These are phyloP conservation scores for Anthoceros angustus DNA, from an alignment of 225 moss, liverwort and hornwort genomes.

Conservation along the genomic window DNA sequence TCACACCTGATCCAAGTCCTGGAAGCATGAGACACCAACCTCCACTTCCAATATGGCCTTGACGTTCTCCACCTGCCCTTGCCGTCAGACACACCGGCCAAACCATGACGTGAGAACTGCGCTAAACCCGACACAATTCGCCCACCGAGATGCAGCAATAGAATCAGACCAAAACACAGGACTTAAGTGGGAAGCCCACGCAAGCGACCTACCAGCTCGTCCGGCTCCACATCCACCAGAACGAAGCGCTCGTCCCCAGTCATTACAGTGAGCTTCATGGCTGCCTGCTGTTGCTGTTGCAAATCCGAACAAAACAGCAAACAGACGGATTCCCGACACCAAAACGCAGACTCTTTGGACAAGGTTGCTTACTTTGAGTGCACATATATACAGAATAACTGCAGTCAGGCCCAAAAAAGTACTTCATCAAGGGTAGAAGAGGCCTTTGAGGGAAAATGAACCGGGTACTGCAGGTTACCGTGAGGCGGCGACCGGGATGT, in stretches of 20 bases:
- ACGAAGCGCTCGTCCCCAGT: slow-evolving; percentile 89
- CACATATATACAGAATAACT: too few species aligned
- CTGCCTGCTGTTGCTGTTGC: neutral
- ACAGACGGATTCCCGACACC: too few species aligned
- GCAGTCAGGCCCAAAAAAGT: too few species aligned
- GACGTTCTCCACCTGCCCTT: slow-evolving; percentile 76
- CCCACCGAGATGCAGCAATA: neutral
- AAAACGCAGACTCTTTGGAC: too few species aligned
- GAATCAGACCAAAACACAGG: neutral
- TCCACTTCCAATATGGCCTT: slow-evolving; percentile 98
- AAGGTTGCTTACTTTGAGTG: too few species aligned
- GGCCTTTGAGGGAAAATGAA: too few species aligned
- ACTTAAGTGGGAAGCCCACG: neutral
- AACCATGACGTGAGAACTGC: neutral
- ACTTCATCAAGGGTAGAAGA: too few species aligned
- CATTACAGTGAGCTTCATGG: slow-evolving; percentile 78
- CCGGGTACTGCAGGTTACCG: too few species aligned
- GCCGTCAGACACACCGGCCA: neutral
- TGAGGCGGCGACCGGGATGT: too few species aligned
- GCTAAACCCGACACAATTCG: neutral
- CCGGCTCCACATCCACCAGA: slow-evolving; percentile 84
- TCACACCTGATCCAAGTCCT: neutral
- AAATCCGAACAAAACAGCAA: neutral
- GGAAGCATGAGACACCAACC: slow-evolving; percentile 24
- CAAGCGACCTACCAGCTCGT: slow-evolving; percentile 50